A percentile compares a stretch with the other conserved stretches of the same genome.
Evolutionary conservation across 23 red algal species (phyloP).

Genomic region (Gracilariopsis chorda): DNA sequence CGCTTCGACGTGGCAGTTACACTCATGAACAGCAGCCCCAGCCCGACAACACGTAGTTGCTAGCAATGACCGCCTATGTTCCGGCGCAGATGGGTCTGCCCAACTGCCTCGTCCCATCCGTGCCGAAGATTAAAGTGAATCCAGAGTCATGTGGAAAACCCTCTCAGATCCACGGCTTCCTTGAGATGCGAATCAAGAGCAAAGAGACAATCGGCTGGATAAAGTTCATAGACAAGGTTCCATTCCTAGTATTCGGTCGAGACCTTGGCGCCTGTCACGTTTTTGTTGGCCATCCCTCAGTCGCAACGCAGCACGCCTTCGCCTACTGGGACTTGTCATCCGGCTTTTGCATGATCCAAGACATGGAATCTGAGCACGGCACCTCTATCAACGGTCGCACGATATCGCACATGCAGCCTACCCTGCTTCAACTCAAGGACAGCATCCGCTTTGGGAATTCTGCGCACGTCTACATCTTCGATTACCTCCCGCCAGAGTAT

Average conservation of each 20-base stretch:
- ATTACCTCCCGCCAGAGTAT: not conserved
- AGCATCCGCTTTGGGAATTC: not conserved
- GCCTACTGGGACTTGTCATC: not conserved
- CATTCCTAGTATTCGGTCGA: slow-evolving; percentile 31
- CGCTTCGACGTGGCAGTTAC: no score
- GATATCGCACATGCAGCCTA: not conserved
- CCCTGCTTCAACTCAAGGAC: not conserved
- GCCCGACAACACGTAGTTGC: not conserved
- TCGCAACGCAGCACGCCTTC: slow-evolving; percentile 23
- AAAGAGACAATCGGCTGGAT: slow-evolving; percentile 28
- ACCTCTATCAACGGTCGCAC: not conserved
- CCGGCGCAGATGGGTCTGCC: slow-evolving; percentile 13
- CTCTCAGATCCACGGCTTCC: not conserved
- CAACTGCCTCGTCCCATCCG: slow-evolving; percentile 14
- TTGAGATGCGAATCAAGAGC: not conserved
- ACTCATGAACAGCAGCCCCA: no score
- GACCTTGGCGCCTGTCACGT: slow-evolving; percentile 36
- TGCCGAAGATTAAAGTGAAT: not conserved
- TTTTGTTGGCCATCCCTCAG: slow-evolving; percentile 39
- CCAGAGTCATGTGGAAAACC: not conserved
- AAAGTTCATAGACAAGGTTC: slow-evolving; percentile 24
- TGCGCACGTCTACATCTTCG: slow-evolving; percentile 13
- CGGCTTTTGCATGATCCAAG: slow-evolving; percentile 22
- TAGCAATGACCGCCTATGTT: not conserved
- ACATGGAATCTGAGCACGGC: slow-evolving; percentile 32